phyloP scores from a whole-genome alignment of 306 rosid species.

The Comarum palustre region DNA sequence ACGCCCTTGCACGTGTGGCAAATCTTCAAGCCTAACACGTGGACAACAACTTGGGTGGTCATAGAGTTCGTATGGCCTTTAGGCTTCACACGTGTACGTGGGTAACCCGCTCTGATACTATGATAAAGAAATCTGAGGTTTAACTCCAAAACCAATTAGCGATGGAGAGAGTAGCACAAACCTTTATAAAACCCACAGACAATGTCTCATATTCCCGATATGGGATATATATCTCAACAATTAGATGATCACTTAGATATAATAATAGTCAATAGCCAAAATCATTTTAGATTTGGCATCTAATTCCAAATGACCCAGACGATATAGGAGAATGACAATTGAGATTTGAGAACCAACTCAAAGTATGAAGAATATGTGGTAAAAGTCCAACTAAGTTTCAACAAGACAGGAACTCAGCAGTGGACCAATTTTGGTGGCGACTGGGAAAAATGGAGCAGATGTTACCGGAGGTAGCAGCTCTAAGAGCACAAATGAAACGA shows the following conservation, averaged over 20 bases:
- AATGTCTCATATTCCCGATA: no score
- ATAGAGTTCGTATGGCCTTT: no score
- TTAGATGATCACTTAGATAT: not conserved
- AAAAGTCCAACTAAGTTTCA: constrained; percentile 4
- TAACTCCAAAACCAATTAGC: no score
- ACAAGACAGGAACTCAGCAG: not conserved
- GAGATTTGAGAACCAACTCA: not conserved
- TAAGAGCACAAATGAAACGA: constrained; percentile 6
- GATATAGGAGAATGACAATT: not conserved
- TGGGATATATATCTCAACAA: no score
- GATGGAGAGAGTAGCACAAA: no score
- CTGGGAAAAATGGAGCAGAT: not conserved
- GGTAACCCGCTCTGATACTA: no score
- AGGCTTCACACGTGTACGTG: no score
- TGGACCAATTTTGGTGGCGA: not conserved
- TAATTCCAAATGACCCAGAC: not conserved
- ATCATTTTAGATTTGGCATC: not conserved
- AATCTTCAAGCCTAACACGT: no score
- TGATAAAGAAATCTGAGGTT: no score
- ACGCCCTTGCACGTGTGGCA: no score
- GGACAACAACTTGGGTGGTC: no score
- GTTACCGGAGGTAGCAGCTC: not conserved
- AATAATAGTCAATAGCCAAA: not conserved
- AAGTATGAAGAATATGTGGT: not conserved
- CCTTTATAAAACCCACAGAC: no score